These are phyloP conservation scores for Schizochytrium sp. DNA, from an alignment of 108 stramenopile species.

Conservation along the genomic window DNA sequence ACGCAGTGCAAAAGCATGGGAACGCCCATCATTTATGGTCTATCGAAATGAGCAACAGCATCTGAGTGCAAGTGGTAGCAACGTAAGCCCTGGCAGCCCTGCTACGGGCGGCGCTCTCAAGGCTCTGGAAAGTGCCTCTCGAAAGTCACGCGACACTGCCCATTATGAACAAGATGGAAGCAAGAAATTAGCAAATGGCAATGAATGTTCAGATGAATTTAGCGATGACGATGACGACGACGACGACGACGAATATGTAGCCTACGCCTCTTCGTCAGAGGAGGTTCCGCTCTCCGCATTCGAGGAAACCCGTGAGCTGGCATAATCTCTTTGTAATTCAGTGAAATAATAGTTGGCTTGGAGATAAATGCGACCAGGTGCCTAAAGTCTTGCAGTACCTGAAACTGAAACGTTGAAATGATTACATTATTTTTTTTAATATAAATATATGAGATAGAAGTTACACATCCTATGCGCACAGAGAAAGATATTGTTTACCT, in stretches of 20 bases:
- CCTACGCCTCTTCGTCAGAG: conserved; percentile 37
- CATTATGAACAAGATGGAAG: neutral
- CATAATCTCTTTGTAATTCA: too few relatives aligned
- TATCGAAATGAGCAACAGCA: conserved; percentile 8
- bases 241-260: conserved; percentile 40
- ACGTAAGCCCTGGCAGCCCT: neutral
- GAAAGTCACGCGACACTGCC: neutral
- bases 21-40: neutral
- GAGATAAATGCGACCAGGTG: too few relatives aligned
- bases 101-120: neutral
- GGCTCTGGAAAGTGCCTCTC: conserved; percentile 35
- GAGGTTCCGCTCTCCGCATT: conserved; percentile 4
- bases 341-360: too few relatives aligned
- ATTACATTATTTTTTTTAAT: too few relatives aligned
- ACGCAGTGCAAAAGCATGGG: conserved; percentile 25
- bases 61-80: neutral
- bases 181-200: neutral
- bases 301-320: too few relatives aligned
- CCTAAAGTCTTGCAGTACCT: too few relatives aligned
- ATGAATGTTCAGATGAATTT: conserved; percentile 42
- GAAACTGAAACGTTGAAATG: too few relatives aligned
- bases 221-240: conserved; percentile 13
- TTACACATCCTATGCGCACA: too few relatives aligned
- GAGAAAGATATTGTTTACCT: too few relatives aligned
- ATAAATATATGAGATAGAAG: too few relatives aligned